These are phyloP conservation scores for Cornus florida DNA, from an alignment of 148 eudicot genomes.

Conservation along the genomic window DNA sequence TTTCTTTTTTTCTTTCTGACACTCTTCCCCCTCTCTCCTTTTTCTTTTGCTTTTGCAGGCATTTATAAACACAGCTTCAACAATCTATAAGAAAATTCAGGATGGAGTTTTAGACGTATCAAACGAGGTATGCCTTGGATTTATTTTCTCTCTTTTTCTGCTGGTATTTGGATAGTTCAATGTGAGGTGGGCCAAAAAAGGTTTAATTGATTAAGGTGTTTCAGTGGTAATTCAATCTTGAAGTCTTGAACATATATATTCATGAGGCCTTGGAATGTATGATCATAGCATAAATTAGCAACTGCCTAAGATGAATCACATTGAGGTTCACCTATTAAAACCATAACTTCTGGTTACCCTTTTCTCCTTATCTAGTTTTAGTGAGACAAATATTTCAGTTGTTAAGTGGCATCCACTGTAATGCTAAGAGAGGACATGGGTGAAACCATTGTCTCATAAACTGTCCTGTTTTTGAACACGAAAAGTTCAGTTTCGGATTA, in stretches of 20 bases:
- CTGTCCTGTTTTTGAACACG: background rate
- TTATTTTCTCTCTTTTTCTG: background rate
- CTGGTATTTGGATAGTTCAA: too few relatives aligned
- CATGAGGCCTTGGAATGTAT: background rate
- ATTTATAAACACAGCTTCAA: slow-evolving; percentile 47
- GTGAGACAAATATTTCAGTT: background rate
- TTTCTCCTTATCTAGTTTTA: too few relatives aligned
- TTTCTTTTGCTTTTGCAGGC: slow-evolving; percentile 25
- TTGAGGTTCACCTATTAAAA: background rate
- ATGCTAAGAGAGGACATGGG: background rate
- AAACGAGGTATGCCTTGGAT: slow-evolving; percentile 38
- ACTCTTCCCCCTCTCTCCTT: background rate
- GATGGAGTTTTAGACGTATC: slow-evolving; percentile 56
- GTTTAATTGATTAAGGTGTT: background rate
- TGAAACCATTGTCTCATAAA: background rate
- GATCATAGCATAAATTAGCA: background rate
- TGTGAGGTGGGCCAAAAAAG: background rate
- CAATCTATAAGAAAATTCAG: slow-evolving; percentile 53
- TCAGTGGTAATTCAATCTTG: background rate
- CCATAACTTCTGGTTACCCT: background rate
- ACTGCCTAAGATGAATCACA: background rate
- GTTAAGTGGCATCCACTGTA: background rate
- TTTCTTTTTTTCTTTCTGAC: slow-evolving; percentile 8
- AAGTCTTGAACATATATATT: too few relatives aligned
- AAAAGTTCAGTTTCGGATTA: too few relatives aligned